These are phyloP conservation scores for Globisporangium okanoganense DNA, from an alignment of 352 stramenopile species.

Conservation along the genomic window DNA sequence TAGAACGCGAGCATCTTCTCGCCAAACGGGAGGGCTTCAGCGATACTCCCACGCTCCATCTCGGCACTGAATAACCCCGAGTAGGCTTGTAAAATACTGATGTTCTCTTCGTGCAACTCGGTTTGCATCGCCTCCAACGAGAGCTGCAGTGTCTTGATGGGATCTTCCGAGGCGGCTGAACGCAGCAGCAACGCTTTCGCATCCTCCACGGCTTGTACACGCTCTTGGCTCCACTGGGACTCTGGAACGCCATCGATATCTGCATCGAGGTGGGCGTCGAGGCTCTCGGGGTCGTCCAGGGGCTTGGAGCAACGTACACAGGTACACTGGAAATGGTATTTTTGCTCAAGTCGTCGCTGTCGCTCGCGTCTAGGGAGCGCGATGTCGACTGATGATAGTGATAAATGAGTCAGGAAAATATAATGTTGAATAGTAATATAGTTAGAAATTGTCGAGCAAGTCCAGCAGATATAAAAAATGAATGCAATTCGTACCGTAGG, in stretches of 20 bases:
- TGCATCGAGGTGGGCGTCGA: conserved; percentile 42
- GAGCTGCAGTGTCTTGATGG: conserved; percentile 21
- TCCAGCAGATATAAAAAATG: conserved; percentile 1
- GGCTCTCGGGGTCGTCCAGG: conserved; percentile 22
- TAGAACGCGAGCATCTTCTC: conserved; percentile 59
- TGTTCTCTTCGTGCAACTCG: conserved; percentile 40
- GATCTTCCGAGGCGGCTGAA: conserved; percentile 8
- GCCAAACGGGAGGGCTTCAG: conserved; percentile 31
- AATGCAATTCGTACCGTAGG: conserved; percentile 40
- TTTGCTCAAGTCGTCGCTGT: conserved; percentile 35
- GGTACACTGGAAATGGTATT: conserved; percentile 67
- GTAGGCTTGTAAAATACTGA: conserved; percentile 37
- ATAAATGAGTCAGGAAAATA: background rate
- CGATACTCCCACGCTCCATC: conserved; percentile 33
- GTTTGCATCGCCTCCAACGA: conserved; percentile 23
- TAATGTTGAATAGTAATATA: background rate
- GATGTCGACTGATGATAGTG: conserved; percentile 43
- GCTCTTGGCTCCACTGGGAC: conserved; percentile 30
- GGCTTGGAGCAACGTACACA: conserved; percentile 44
- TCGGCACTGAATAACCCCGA: conserved; percentile 53
- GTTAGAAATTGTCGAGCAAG: background rate
- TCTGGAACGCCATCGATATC: conserved; percentile 41
- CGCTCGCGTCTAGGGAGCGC: conserved; percentile 42
- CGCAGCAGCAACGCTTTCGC: background rate
- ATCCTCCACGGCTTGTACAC: conserved; percentile 22